Base-by-base conservation (phyloP, 2,329 filamentous ascomycete genomes). In the Ascochyta lentis region DNA sequence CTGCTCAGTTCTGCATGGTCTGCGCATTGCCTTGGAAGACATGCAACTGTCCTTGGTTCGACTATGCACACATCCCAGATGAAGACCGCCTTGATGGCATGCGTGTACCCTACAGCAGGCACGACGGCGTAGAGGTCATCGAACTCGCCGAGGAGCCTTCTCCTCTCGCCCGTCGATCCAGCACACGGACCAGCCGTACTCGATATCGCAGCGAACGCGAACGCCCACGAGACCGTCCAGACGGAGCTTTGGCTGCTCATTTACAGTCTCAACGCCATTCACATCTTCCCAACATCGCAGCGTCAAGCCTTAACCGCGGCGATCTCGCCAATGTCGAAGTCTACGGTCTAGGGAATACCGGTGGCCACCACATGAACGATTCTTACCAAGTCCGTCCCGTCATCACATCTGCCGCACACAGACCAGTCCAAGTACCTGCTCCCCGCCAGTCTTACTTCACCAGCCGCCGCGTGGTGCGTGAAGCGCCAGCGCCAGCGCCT, bases 1-100 rank as follows among this genome's bases (percentile, higher is more conserved):
- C 85, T 49, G 90, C 90, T 26, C 85, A 96, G 66, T 96, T 96
- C 69, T 96, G 92, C 77, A 92, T 95, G 85, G 83, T 91, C 24
- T 96, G 92, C 70, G 92, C 90, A 22, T 72, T 80, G 29, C 89
- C 89, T 65, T 96, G 92, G 91, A 94, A 91, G 77, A 87, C 82
- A 1, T 96, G 92, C 69, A 86, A 90, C 49, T 96, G 92, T 63
- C 88, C 90, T 0, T 91, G 87, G 86, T 92, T 93, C 79, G 90
- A 87, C 70, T 85, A 87, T 65, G 82, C 67, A 15, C 67, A 75
- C 48, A 67, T 75, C 16, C 66, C 77, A 5, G 84, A 86, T 47
- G 78, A 77, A 12, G 86, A 89, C 60, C 79, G 79, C 3, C 71
- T 85, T 9, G 69, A 71, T 49, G 67, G 74, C 38, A 73, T 69